Evolutionary conservation across 345 rosid species (phyloP), one percentile per base, ranked within the genome.

Genomic region (Eucalyptus caleyi): DNA sequence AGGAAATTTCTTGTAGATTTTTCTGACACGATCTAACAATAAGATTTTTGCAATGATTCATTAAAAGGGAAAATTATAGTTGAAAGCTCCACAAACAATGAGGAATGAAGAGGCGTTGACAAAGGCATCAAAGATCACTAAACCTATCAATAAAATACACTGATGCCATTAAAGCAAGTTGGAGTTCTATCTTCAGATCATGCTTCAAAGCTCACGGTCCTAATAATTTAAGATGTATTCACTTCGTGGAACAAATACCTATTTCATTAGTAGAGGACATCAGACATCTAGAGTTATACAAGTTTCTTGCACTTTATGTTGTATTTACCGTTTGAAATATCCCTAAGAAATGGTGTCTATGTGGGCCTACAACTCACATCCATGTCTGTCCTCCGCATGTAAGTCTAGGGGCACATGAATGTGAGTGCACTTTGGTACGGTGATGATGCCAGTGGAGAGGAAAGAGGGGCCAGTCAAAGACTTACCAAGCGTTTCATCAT

Each of bases 1-100:
- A 90, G 99, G 99, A 91, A 98, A 98, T 92, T 90, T 86, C 92
- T 96, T 94, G 92, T 90, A 97, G 92, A 98, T 95, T 94, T 90
- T 90, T 94, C 95, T 92, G 94, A 98, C 92, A 91, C 96, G 95
- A 87, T 94, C 99, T 98, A 93, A 92, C 93, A 87, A 86, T 91
- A 87, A 90, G 49, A 91, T 89, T 89, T 92, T 91, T 91, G 88
- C 37, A 90, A 93, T 88, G 47, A 82, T 53, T 32, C 86, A 45
- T 44, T 88, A 85, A 30, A 24, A 44, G 45, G 26, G 27, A 77
- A 77, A 37, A 77, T 77, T 77, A 77, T 77, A 37, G 83, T 11
- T 77, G 45, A 37, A 77, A 37, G 47, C 83, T 72, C 45, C 45
- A 37, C 83, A 77, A 72, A 34, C 26, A 34, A 77, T 37, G 83